Conservation (phyloP, 495 filamentous ascomycete species). For the Sordaria brevicollis region DNA sequence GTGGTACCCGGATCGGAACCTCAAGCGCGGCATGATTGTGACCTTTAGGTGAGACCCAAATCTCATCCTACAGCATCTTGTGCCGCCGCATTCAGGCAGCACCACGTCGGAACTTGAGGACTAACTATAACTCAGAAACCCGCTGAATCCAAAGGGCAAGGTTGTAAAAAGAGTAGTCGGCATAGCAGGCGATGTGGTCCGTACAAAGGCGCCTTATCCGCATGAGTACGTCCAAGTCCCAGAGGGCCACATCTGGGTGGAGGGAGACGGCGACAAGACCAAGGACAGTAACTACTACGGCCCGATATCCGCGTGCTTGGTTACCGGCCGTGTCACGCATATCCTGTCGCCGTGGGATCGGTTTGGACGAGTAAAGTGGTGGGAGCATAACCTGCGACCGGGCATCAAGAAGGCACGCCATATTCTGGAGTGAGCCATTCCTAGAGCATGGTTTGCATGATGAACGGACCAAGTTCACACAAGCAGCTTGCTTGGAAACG, state of each 20-base stretch:
- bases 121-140: conserved; percentile 40
- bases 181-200: conserved; percentile 57
- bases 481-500: background rate
- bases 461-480: background rate
- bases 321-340: conserved; percentile 53
- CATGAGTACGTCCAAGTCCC: conserved; percentile 48
- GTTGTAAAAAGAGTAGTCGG: conserved; percentile 62
- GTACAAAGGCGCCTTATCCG: conserved; percentile 51
- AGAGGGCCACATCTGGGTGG: conserved; percentile 67
- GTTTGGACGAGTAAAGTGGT: conserved; percentile 41
- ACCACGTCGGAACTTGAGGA: background rate
- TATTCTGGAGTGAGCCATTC: background rate
- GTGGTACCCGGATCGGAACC: conserved; percentile 29
- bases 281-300: conserved; percentile 71
- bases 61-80: background rate
- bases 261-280: conserved; percentile 56
- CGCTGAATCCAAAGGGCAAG: conserved; percentile 46
- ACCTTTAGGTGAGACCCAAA: conserved; percentile 35
- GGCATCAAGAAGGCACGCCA: conserved; percentile 5
- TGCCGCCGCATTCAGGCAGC: background rate
- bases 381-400: conserved; percentile 26
- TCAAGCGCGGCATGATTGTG: conserved; percentile 45
- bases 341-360: conserved; percentile 50
- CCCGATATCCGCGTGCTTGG: conserved; percentile 49
- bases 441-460: background rate